Percentiles rank a stretch among this genome's conserved stretches.
Evolutionary conservation across 441 rosid genomes (phyloP).

Genomic region (Brassica balearica): DNA sequence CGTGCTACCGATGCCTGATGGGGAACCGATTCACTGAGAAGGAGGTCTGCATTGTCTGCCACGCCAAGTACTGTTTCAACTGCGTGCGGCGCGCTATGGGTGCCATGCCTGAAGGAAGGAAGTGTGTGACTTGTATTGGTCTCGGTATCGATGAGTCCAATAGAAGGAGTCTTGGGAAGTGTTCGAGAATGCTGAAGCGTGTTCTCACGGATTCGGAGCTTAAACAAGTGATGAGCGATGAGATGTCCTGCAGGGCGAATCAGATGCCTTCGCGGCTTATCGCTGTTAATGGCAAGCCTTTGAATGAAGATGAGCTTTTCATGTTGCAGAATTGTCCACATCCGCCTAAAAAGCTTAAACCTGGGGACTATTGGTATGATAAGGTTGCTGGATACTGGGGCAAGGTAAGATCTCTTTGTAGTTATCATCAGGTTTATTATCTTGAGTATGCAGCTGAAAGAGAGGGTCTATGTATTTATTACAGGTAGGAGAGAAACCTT

Average conservation of each 20-base stretch:
- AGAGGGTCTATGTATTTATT: conserved; percentile 32
- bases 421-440: neutral
- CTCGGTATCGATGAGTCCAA: conserved; percentile 52
- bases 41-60: conserved; percentile 69
- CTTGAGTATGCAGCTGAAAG: conserved; percentile 13
- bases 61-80: conserved; percentile 59
- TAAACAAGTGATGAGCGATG: conserved; percentile 54
- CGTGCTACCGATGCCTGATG: conserved; percentile 62
- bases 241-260: conserved; percentile 55
- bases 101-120: conserved; percentile 80
- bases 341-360: conserved; percentile 66
- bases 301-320: conserved; percentile 50
- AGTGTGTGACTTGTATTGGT: conserved; percentile 65
- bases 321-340: conserved; percentile 55
- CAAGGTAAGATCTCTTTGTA: conserved; percentile 51
- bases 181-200: conserved; percentile 56
- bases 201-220: conserved; percentile 50
- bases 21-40: conserved; percentile 63
- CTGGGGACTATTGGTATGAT: conserved; percentile 73
- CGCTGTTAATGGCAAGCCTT: conserved; percentile 51
- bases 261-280: conserved; percentile 60
- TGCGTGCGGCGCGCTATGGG: conserved; percentile 78
- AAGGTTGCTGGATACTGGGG: conserved; percentile 70
- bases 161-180: conserved; percentile 55
- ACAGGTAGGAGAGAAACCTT: conserved; percentile 67